Evolutionary conservation across 2,329 filamentous ascomycete genomes (phyloP), one percentile per base, ranked within the genome.

Genomic region (Fusarium tuaranense): DNA sequence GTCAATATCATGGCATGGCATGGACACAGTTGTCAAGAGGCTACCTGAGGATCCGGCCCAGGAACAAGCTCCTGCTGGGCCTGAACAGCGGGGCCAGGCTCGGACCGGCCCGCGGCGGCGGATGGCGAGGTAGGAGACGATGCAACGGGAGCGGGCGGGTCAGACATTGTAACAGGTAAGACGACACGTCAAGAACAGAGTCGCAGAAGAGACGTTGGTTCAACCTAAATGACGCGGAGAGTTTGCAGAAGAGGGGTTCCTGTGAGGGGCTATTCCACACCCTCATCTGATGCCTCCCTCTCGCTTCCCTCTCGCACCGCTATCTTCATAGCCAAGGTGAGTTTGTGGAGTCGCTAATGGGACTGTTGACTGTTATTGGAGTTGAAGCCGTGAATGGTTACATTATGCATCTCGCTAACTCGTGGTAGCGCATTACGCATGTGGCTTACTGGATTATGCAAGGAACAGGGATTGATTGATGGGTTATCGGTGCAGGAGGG

Each of bases 21-120:
- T 20, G 12, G 25, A 34, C 22, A 58, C 10, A 34, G 14, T 27
- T 32, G 7, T 32, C 10, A 22, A 7, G 39, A 25, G 34, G 55
- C 9, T 30, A 73, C 71, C 51, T 72, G 71, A 57, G 71, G 71
- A 72, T 73, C 71, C 44, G 71, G 68, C 22, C 68, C 71, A 58
- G 71, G 71, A 63, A 74, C 71, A 51, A 73, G 57, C 27, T 71
- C 71, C 51, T 72, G 63, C 59, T 73, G 71, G 39, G 68, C 68
- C 57, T 71, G 71, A 8, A 73, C 57, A 41, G 63, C 60, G 18
- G 68, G 34, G 53, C 53, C 68, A 71, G 66, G 60, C 22, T 65
- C 71, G 71, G 71, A 65, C 63, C 63, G 71, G n/a, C 59, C 71
- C 71, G 68, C 63, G 16, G 53, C 30, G 22, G 39, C 30, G 14